Evolutionary conservation across 2,329 filamentous ascomycete species (phyloP), one percentile per base, ranked within the genome.

Genomic region (Neophaeococcomyces mojaviensis): DNA sequence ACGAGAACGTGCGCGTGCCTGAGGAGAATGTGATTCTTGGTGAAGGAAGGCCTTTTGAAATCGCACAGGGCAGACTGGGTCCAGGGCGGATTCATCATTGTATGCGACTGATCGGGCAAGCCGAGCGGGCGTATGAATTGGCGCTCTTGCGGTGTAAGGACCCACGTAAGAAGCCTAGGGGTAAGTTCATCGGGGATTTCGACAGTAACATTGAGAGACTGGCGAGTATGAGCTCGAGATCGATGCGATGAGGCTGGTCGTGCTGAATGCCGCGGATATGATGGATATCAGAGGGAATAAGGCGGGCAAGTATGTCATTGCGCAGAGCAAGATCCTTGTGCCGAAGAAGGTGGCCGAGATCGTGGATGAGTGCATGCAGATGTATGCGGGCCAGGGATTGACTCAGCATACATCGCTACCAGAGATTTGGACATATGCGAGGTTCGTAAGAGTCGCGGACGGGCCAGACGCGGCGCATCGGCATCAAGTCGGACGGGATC

Each of bases 21-120:
- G 78, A 72, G 8, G 70, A 71, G 59, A 52, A 52, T 26, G 79
- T 94, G 59, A 84, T 92, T 10, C 80, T 94, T 4, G 87, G 88
- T 49, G 84, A 88, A 62, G 88, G 88, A 49, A 78, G 84, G 48
- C 88, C 88, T 28, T 94, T 94, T 63, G 88, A 94, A 68, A 90
- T 94, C 60, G 92, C 94, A 58, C 88, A 94, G 66, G 88, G 88
- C 38, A 83, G 88, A 56, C 79, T 94, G 31, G 88, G 88, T 2
- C 88, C 88, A 1, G 88, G 88, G 22, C 82, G 88, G 48, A 94
- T 94, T 61, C 88, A 94, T 68, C 88, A 94, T 69, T 85, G 85
- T 49, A 94, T 94, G 88, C 79, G 88, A 52, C 80, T 78, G 55
- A 88, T 94, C 59, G 88, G 88, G 39, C 82, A 84, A 46, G 79